Percentiles rank a stretch among this genome's conserved stretches.
Conservation (phyloP, 192 early-diverging fungal genomes). For the Umbelopsis isabellina region DNA sequence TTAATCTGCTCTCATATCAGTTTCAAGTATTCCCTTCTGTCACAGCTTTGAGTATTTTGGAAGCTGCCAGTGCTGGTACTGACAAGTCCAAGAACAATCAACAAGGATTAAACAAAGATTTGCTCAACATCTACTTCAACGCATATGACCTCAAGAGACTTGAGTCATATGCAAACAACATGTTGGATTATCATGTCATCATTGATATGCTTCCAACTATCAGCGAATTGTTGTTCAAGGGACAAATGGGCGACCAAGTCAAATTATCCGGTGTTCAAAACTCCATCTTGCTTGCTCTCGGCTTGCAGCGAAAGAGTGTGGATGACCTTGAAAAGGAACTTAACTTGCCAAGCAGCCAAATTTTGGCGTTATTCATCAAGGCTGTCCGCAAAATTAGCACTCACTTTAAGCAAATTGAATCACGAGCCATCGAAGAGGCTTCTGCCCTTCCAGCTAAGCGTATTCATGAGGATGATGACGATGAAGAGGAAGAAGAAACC, state of each 20-base stretch:
- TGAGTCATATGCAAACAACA: conserved; percentile 93
- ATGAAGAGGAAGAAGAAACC: conserved; percentile 31
- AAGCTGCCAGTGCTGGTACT: conserved; percentile 64
- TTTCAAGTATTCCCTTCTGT: conserved; percentile 84
- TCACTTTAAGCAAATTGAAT: conserved; percentile 68
- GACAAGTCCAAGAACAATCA: conserved; percentile 35
- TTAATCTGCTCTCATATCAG: conserved; percentile 84
- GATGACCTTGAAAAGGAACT: conserved; percentile 90
- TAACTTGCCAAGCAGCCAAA: conserved; percentile 77
- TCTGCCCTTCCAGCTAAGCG: conserved; percentile 27
- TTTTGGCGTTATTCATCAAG: conserved; percentile 95
- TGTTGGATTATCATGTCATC: conserved; percentile 98
- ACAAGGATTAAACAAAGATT: conserved; percentile 25
- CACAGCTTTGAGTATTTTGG: conserved; percentile 83
- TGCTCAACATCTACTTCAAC: conserved; percentile 55
- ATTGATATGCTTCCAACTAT: conserved; percentile 88
- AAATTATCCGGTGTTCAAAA: conserved; percentile 86
- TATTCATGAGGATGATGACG: conserved; percentile 33
- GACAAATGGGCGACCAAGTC: conserved; percentile 59
- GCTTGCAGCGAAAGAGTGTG: conserved; percentile 91
- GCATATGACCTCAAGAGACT: conserved; percentile 95
- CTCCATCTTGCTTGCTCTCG: conserved; percentile 84
- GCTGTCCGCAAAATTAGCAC: conserved; percentile 82
- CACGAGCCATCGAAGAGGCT: conserved; percentile 48
- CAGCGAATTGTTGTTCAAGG: conserved; percentile 79